Conservation (phyloP, 257 asterid genomes). For the Ilex aquifolium region DNA sequence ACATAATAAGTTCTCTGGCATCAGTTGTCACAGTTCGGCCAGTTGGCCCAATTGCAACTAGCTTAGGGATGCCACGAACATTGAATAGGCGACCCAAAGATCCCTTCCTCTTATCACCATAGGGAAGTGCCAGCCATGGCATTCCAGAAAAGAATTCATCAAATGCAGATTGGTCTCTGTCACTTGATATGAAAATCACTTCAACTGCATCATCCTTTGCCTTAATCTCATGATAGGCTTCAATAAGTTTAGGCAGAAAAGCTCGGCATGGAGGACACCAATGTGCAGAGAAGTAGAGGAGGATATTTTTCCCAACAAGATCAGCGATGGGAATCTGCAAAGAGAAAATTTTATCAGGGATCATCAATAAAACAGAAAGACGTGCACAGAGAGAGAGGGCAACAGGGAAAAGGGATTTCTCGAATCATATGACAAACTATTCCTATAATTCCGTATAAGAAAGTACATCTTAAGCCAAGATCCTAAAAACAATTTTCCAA, state of each 20-base stretch:
- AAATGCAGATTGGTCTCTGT: constrained; percentile 53
- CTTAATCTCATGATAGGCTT: constrained; percentile 52
- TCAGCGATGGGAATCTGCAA: constrained; percentile 59
- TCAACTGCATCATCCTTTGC: constrained; percentile 36
- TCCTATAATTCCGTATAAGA: too few relatives aligned
- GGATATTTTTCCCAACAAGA: constrained; percentile 61
- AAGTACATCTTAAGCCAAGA: too few relatives aligned
- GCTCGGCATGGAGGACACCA: constrained; percentile 93
- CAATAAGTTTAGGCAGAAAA: constrained; percentile 52
- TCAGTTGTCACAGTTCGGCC: constrained; percentile 65
- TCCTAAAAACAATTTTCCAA: too few relatives aligned
- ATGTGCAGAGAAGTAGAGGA: constrained; percentile 73
- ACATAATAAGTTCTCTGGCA: constrained; percentile 44
- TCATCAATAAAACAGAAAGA: too few relatives aligned
- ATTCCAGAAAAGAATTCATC: constrained; percentile 59
- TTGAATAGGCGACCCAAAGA: constrained; percentile 44
- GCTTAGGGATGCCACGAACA: constrained; percentile 68
- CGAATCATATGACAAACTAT: too few relatives aligned
- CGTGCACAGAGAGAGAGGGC: too few relatives aligned
- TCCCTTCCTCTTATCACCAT: constrained; percentile 49
- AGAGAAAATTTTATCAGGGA: neutral
- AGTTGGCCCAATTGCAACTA: constrained; percentile 63
- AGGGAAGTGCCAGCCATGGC: constrained; percentile 87
- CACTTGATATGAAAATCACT: constrained; percentile 71
- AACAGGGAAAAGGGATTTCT: neutral